Conservation (phyloP, 1,284 basidiomycete genomes). For the Cryptococcus sp. region DNA sequence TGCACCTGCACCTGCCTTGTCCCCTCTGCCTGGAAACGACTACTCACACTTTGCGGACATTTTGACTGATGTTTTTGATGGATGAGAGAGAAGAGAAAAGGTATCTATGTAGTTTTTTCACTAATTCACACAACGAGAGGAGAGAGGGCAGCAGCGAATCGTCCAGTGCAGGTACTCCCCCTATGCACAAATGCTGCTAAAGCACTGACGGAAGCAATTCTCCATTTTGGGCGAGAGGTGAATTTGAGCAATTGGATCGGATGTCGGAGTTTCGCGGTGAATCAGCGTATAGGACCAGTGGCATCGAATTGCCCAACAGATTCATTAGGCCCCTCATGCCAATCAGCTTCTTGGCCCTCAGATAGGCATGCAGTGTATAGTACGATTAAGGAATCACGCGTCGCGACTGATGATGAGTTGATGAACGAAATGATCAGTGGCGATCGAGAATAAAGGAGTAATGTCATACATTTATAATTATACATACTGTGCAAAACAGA, state of each 20-base stretch:
- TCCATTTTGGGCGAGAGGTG: no score
- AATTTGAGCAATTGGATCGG: no score
- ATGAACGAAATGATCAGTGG: not conserved
- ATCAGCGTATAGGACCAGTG: not conserved
- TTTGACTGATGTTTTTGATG: constrained; percentile 18
- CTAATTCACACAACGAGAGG: not conserved
- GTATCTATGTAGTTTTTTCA: not conserved
- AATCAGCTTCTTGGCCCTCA: no score
- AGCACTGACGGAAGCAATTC: no score
- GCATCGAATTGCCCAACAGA: not conserved
- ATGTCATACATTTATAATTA: not conserved
- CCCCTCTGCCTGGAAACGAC: not conserved
- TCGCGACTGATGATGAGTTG: no score
- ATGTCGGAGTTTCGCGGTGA: constrained; percentile 33
- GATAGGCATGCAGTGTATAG: no score
- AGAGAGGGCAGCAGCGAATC: constrained; percentile 5
- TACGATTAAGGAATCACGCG: not conserved
- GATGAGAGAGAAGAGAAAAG: constrained; percentile 21
- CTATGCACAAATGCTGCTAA: no score
- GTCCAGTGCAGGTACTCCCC: not conserved
- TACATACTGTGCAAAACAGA: not conserved
- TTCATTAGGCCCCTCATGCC: no score
- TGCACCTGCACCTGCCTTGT: not conserved
- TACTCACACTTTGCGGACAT: constrained; percentile 48
- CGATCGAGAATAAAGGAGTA: constrained; percentile 2